A percentile compares a stretch with the other conserved stretches of the same genome.
Conservation (phyloP, 1,284 basidiomycete genomes). For the Fomitopsis schrenkii region DNA sequence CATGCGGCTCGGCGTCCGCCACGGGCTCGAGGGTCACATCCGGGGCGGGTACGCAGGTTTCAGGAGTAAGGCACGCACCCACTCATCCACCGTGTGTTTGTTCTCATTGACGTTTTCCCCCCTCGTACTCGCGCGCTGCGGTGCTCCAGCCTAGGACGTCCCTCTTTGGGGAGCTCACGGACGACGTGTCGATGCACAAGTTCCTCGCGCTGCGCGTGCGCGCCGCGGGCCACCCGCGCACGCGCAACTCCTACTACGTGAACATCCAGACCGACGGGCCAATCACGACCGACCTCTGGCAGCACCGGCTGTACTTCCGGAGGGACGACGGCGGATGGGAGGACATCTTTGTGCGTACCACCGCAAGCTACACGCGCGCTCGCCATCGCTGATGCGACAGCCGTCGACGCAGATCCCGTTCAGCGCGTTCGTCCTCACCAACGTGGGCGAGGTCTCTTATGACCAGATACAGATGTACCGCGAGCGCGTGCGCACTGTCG, state of each 20-base stretch:
- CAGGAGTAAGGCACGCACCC: slow-evolving; percentile 61
- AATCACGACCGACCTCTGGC: slow-evolving; percentile 80
- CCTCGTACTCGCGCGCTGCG: background rate
- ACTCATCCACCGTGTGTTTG: slow-evolving; percentile 3
- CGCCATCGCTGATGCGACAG: background rate
- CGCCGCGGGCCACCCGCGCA: slow-evolving; percentile 62
- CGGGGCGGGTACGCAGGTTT: slow-evolving; percentile 83
- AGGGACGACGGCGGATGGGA: slow-evolving; percentile 77
- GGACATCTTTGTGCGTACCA: slow-evolving; percentile 67
- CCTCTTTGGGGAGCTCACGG: slow-evolving; percentile 76
- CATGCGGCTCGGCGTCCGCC: slow-evolving; percentile 62
- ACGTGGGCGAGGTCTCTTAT: slow-evolving; percentile 71
- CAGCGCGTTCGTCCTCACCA: slow-evolving; percentile 78
- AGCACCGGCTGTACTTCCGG: slow-evolving; percentile 80
- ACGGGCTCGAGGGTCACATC: slow-evolving; percentile 56
- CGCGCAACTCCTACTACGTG: slow-evolving; percentile 78
- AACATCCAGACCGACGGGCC: slow-evolving; percentile 86
- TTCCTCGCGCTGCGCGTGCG: slow-evolving; percentile 79
- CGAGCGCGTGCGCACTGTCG: slow-evolving; percentile 75
- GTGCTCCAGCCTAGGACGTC: slow-evolving; percentile 52
- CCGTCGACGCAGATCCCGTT: slow-evolving; percentile 64
- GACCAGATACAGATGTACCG: slow-evolving; percentile 72
- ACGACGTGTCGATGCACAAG: slow-evolving; percentile 77
- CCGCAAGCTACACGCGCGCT: background rate
- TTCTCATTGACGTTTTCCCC: background rate